Conservation (phyloP, 1,139 yeast species). For the Pichia inconspicua region DNA sequence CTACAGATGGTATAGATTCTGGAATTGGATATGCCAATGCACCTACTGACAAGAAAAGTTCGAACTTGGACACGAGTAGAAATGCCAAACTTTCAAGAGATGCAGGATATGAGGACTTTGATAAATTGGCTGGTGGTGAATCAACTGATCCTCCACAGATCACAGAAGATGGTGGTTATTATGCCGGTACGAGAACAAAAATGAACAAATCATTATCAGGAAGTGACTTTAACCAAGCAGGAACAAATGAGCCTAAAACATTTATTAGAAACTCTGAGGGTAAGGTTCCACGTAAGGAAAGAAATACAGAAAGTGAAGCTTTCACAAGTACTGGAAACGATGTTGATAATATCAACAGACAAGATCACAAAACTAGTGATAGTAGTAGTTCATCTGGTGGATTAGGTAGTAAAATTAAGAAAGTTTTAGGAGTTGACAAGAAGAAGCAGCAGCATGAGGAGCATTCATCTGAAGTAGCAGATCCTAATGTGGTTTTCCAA, state of each 20-base stretch:
- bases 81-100: neutral
- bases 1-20: neutral
- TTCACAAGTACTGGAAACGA: neutral
- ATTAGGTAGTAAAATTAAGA: conserved; percentile 1
- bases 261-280: neutral
- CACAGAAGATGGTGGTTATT: conserved; percentile 2
- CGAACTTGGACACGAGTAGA: neutral
- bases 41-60: neutral
- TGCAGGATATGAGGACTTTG: neutral
- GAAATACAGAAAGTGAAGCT: neutral
- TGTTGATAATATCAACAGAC: neutral
- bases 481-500: neutral
- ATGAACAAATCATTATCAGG: neutral
- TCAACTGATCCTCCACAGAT: neutral
- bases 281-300: neutral
- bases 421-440: neutral
- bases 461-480: neutral
- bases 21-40: neutral
- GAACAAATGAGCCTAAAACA: neutral
- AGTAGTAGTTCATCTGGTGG: neutral
- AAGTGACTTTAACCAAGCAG: neutral
- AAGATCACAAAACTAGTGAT: neutral
- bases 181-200: conserved; percentile 2
- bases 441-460: neutral
- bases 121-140: neutral